These are phyloP conservation scores for Diplosphaera chodatii DNA, from an alignment of 139 green algal species.

Conservation along the genomic window DNA sequence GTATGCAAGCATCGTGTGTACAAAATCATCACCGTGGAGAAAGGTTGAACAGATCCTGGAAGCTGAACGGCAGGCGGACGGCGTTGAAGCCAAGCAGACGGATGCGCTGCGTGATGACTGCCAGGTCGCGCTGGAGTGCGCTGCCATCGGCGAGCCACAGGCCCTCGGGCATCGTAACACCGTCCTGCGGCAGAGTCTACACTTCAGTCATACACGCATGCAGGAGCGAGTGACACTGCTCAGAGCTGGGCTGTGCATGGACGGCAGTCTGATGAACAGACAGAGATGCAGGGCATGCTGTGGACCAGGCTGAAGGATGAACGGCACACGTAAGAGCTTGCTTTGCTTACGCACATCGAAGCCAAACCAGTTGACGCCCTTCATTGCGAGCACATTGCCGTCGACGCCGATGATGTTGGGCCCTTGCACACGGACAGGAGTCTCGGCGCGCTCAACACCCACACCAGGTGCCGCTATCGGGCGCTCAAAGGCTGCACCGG, in stretches of 20 bases:
- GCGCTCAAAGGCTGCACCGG: neutral
- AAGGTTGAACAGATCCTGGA: conserved; percentile 5
- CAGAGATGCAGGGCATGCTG: too few species aligned
- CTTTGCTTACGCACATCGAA: conserved; percentile 6
- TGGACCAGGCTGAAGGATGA: too few species aligned
- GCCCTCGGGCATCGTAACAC: conserved; percentile 12
- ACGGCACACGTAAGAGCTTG: too few species aligned
- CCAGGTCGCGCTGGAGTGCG: neutral
- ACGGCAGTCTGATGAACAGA: too few species aligned
- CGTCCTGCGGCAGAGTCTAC: neutral
- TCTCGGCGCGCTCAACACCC: neutral
- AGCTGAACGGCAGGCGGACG: conserved; percentile 22
- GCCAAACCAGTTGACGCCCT: conserved; percentile 21
- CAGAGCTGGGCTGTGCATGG: too few species aligned
- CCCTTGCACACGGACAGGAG: neutral
- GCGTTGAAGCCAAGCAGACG: conserved; percentile 19
- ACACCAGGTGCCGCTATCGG: too few species aligned
- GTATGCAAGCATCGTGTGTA: neutral
- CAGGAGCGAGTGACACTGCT: too few species aligned
- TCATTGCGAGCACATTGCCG: conserved; percentile 1
- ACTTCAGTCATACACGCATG: too few species aligned
- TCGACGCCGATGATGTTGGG: conserved; percentile 9
- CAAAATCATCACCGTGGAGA: neutral
- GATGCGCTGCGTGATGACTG: conserved; percentile 16
- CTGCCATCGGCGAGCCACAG: neutral